Evolutionary conservation across 2,329 filamentous ascomycete genomes (phyloP).

Genomic region (Alternaria panax): DNA sequence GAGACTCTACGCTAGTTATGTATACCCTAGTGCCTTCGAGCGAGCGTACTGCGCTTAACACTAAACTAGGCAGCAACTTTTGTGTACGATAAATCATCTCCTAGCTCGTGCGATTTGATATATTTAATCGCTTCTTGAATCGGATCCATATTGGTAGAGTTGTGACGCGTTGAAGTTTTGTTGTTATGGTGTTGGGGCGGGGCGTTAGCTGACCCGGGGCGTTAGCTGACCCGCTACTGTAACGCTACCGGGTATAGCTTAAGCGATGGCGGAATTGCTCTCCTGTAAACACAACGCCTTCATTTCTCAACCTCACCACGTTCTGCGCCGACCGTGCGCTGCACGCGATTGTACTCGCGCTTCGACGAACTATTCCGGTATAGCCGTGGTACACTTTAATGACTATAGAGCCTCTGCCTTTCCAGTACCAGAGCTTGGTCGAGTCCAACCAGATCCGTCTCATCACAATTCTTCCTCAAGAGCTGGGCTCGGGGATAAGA

Average conservation of each 20-base stretch:
- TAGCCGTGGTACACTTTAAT: background rate
- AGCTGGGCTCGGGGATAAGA: background rate
- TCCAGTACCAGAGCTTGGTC: background rate
- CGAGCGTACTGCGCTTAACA: too few relatives aligned
- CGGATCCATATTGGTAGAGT: too few relatives aligned
- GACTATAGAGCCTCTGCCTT: background rate
- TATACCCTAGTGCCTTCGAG: too few relatives aligned
- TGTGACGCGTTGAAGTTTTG: too few relatives aligned
- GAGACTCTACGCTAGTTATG: too few relatives aligned
- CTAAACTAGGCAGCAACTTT: too few relatives aligned
- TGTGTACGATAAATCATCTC: too few relatives aligned
- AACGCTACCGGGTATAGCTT: background rate
- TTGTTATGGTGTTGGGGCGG: too few relatives aligned
- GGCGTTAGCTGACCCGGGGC: too few relatives aligned
- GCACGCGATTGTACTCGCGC: background rate
- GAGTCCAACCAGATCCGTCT: background rate
- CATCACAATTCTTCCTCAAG: background rate
- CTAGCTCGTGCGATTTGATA: too few relatives aligned
- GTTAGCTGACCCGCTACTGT: too few relatives aligned
- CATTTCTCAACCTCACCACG: background rate
- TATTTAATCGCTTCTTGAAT: too few relatives aligned
- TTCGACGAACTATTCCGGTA: background rate
- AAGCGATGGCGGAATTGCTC: background rate
- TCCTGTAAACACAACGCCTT: background rate
- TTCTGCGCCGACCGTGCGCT: background rate